Percentiles rank a stretch among this genome's conserved stretches.
Evolutionary conservation across 2,329 filamentous ascomycete species (phyloP).

Genomic region (Fusarium tuaranense): DNA sequence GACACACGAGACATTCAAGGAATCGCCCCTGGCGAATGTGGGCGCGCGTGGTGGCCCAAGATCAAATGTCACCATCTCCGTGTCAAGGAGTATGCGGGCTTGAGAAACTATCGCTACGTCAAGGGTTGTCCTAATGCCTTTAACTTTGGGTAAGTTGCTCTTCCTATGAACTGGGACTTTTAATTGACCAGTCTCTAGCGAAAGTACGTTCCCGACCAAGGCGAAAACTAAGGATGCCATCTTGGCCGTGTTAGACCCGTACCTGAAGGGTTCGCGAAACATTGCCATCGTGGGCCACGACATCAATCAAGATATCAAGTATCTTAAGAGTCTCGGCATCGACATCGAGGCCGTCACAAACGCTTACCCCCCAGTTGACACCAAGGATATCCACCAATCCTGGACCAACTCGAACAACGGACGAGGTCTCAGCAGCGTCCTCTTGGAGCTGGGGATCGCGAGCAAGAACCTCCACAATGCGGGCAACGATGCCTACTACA

Average conservation of each 20-base stretch:
- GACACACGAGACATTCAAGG: conserved; percentile 72
- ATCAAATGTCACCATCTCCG: conserved; percentile 82
- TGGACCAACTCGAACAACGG: conserved; percentile 65
- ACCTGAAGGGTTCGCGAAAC: conserved; percentile 53
- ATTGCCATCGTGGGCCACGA: conserved; percentile 87
- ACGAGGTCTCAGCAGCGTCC: conserved; percentile 69
- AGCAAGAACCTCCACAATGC: conserved; percentile 83
- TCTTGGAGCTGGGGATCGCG: conserved; percentile 72
- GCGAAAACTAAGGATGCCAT: conserved; percentile 51
- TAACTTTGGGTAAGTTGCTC: conserved; percentile 74
- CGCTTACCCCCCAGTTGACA: conserved; percentile 78
- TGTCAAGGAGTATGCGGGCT: conserved; percentile 74
- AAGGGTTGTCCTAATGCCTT: conserved; percentile 79
- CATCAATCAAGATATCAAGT: conserved; percentile 73
- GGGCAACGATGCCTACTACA: conserved; percentile 87
- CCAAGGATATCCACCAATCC: conserved; percentile 75
- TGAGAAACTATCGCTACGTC: conserved; percentile 77
- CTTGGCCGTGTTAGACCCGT: conserved; percentile 50
- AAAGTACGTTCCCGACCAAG: conserved; percentile 55
- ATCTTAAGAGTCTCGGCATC: conserved; percentile 74
- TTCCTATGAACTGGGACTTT: background rate
- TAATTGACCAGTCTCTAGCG: conserved; percentile 45
- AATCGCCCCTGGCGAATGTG: conserved; percentile 70
- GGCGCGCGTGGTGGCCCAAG: conserved; percentile 72
- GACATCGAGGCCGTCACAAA: conserved; percentile 63